Base-by-base conservation (phyloP, 805 yeast species). In the Candida coleopterorum region DNA sequence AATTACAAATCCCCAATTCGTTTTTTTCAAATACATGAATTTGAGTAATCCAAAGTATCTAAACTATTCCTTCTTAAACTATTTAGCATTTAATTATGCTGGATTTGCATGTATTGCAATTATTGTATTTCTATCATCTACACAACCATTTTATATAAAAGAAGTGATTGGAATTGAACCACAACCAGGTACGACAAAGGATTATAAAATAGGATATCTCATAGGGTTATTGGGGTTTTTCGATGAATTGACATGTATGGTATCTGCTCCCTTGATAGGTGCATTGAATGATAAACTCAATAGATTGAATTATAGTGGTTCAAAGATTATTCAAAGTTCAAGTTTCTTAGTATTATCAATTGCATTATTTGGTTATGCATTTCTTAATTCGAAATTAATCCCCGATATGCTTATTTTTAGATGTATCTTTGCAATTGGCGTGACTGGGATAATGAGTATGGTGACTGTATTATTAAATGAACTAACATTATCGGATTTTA, bases 211-310 rank as follows among this genome's bases (percentile, higher is more conserved):
- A 25, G 72, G 71, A 0, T 37, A 46, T 18, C 41, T 56, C 18
- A 56, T 63, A 9, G 72, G 72, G 2, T 42, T 50, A 6, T 43
- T 65, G 28, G 70, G 70, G 1, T 70, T 78, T 28, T 71, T 68
- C 12, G 88, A 81, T 51, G 88, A 82, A 50, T 40, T 80, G 8
- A 56, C 75, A 0, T 65, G 77, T 4, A 70, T 81, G 34, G 32
- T 66, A 0, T 46, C 69, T 12, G 71, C 83, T 9, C 88, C 89
- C 0, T 55, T 80, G 16, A 58, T 80, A 43, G 90, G 89, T 3
- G 73, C 81, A 0, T 48, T 77, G 18, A 69, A 77, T 44, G 89
- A 82, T 49, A 70, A 72, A 45, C 55, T 79, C 34, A 54, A 55
- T 21, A 46, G 39, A 5, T n/a, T 31, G 18, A 32, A 32, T 4